phyloP scores from a whole-genome alignment of 306 rosid genomes.

The Vicia sativa region DNA sequence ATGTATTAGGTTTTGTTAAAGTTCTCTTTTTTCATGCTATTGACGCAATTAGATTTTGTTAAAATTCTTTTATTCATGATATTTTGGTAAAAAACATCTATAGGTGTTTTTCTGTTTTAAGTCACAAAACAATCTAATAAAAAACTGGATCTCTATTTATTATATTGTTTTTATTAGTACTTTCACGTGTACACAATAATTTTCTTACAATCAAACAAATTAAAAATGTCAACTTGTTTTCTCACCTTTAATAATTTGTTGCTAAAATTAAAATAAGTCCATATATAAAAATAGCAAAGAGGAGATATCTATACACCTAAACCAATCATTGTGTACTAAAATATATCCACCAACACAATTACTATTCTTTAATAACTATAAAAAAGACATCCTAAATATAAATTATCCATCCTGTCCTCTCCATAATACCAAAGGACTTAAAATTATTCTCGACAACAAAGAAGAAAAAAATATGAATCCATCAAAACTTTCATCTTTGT shows the following conservation, averaged over 20 bases:
- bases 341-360: neutral
- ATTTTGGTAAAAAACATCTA: neutral
- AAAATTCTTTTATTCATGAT: neutral
- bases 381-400: neutral
- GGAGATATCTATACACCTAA: neutral
- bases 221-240: neutral
- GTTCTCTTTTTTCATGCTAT: neutral
- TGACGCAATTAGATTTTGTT: neutral
- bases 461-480: conserved; percentile 26
- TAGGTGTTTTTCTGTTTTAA: neutral
- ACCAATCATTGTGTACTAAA: conserved; percentile 36
- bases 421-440: conserved; percentile 17
- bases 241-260: neutral
- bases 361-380: neutral
- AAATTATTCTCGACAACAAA: conserved; percentile 11
- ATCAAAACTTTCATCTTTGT: conserved; percentile 22
- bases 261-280: neutral
- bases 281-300: conserved; percentile 33
- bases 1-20: conserved; percentile 15
- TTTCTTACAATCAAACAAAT: neutral
- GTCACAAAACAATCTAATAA: neutral
- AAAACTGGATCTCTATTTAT: neutral
- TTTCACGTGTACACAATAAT: neutral
- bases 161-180: neutral
- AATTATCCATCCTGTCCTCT: conserved; percentile 24